Evolutionary conservation across 805 yeast species (phyloP).

Genomic region (Wickerhamomyces ciferrii): DNA sequence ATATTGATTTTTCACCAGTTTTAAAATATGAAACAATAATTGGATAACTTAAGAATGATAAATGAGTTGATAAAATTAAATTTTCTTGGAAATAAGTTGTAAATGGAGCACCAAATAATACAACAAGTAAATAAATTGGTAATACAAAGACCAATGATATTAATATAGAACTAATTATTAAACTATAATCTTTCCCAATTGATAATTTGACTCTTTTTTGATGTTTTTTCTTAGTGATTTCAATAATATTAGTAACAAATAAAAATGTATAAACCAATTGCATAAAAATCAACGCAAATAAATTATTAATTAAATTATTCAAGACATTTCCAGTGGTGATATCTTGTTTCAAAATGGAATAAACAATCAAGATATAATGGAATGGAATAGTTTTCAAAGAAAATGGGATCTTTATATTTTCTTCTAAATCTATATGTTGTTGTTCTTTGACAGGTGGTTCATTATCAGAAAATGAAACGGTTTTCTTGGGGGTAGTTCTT

Average conservation of each 20-base stretch:
- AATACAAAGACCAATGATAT: slow-evolving; percentile 15
- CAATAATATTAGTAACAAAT: neutral
- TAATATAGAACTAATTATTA: slow-evolving; percentile 7
- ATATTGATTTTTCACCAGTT: slow-evolving; percentile 28
- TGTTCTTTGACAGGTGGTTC: neutral
- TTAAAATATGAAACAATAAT: slow-evolving; percentile 59
- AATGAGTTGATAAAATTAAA: slow-evolving; percentile 52
- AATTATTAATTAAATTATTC: neutral
- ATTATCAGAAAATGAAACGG: slow-evolving; percentile 12
- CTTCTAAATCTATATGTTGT: neutral
- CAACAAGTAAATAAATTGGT: slow-evolving; percentile 31
- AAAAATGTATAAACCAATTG: neutral
- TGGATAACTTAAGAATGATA: slow-evolving; percentile 52
- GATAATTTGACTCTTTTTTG: neutral
- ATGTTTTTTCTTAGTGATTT: slow-evolving; percentile 1
- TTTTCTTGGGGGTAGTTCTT: slow-evolving; percentile 9
- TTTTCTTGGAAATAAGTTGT: slow-evolving; percentile 49
- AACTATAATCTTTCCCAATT: neutral
- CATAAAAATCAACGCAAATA: neutral
- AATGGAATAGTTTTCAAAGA: slow-evolving; percentile 22
- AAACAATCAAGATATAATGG: slow-evolving; percentile 22
- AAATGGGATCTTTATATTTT: neutral
- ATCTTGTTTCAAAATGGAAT: slow-evolving; percentile 3
- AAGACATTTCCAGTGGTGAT: neutral
- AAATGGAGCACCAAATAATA: slow-evolving; percentile 82